Evolutionary conservation across 345 rosid genomes (phyloP).

Genomic region (Cardamine resedifolia): DNA sequence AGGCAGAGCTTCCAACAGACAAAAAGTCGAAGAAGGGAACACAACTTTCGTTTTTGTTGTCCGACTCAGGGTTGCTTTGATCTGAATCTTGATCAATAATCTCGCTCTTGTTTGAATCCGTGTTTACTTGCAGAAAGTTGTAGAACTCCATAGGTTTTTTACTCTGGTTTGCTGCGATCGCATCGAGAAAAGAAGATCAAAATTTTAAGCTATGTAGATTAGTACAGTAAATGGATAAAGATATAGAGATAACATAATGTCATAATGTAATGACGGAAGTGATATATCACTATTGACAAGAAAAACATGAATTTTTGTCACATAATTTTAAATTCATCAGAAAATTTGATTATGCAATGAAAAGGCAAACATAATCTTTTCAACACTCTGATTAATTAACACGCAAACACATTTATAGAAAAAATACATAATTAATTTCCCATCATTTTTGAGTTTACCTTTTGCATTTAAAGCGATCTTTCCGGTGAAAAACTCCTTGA

Average conservation of each 20-base stretch:
- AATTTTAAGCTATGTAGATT: not conserved
- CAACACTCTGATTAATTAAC: not conserved
- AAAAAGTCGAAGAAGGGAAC: slow-evolving; percentile 63
- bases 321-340: not conserved
- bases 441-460: slow-evolving; percentile 26
- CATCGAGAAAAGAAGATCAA: not conserved
- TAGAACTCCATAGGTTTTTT: slow-evolving; percentile 51
- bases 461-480: slow-evolving; percentile 23
- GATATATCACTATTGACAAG: not conserved
- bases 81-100: slow-evolving; percentile 48
- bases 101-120: slow-evolving; percentile 60
- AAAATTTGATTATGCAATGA: not conserved
- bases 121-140: slow-evolving; percentile 67
- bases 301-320: not conserved
- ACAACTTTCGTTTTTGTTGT: slow-evolving; percentile 19
- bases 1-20: slow-evolving; percentile 46
- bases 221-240: not conserved
- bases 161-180: slow-evolving; percentile 5
- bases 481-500: slow-evolving; percentile 34
- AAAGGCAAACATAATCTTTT: not conserved
- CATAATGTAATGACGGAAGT: not conserved
- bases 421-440: not conserved
- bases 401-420: not conserved
- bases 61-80: slow-evolving; percentile 22
- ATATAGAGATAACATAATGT: not conserved